Evolutionary conservation across 257 asterid genomes (phyloP).

Genomic region (Primulina tabacum): DNA sequence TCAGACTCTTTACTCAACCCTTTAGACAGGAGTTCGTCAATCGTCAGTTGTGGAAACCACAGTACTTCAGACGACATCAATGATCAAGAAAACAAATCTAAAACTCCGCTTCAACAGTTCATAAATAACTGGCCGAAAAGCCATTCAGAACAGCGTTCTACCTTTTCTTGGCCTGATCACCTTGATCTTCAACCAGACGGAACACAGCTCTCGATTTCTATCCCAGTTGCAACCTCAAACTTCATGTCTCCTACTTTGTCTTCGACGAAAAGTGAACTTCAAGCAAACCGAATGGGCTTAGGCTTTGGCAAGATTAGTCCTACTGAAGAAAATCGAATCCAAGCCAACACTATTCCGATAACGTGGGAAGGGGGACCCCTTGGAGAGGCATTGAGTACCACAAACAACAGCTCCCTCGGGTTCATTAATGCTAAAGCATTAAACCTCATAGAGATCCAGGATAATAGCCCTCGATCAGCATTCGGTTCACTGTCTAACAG

Average conservation of each 20-base stretch:
- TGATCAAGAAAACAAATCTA: slow-evolving; percentile 31
- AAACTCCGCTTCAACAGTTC: slow-evolving; percentile 53
- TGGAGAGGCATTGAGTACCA: slow-evolving; percentile 73
- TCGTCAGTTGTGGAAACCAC: slow-evolving; percentile 35
- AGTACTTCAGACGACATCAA: slow-evolving; percentile 23
- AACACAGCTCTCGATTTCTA: slow-evolving; percentile 83
- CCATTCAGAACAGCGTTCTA: slow-evolving; percentile 27
- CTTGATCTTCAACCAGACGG: slow-evolving; percentile 40
- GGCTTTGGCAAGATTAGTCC: slow-evolving; percentile 39
- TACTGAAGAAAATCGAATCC: slow-evolving; percentile 33
- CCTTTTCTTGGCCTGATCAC: slow-evolving; percentile 40
- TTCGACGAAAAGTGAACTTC: slow-evolving; percentile 45
- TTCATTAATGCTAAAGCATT: slow-evolving; percentile 41
- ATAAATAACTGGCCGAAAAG: slow-evolving; percentile 65
- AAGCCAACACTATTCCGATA: slow-evolving; percentile 56
- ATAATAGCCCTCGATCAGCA: slow-evolving; percentile 48
- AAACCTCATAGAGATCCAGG: slow-evolving; percentile 63
- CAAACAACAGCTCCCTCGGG: slow-evolving; percentile 32
- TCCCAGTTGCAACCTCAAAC: slow-evolving; percentile 48
- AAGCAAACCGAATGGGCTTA: slow-evolving; percentile 59
- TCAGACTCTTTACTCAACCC: slow-evolving; percentile 85
- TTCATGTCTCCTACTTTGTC: slow-evolving; percentile 55
- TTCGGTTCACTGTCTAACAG: slow-evolving; percentile 69
- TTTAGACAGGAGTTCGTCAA: slow-evolving; percentile 41
- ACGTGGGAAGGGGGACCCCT: slow-evolving; percentile 97